A percentile compares a stretch with the other conserved stretches of the same genome.
Conservation (phyloP, 2,329 filamentous ascomycete species). For the Exophiala viscosa region DNA sequence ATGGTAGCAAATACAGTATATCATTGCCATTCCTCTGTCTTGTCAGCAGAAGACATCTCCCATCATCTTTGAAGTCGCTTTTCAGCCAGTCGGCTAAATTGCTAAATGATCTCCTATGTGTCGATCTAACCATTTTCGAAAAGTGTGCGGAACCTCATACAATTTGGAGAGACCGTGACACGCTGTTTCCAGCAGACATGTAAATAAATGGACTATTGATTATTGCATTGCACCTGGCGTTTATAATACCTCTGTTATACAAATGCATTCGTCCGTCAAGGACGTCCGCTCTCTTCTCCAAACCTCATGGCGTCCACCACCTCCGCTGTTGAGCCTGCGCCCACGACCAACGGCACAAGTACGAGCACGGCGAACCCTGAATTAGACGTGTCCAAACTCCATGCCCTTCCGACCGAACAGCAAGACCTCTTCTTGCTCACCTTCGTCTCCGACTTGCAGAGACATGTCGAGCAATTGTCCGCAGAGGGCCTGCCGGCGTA, state of each 20-base stretch:
- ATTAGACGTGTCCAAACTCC: constrained; percentile 85
- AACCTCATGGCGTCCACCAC: constrained; percentile 16
- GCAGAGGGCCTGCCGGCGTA: constrained; percentile 79
- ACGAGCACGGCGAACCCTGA: constrained; percentile 43
- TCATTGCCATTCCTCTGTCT: not conserved
- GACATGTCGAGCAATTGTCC: constrained; percentile 71
- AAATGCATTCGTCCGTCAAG: constrained; percentile 15
- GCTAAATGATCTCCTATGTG: not conserved
- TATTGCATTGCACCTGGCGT: not conserved
- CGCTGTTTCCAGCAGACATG: not conserved
- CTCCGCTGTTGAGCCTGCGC: constrained; percentile 10
- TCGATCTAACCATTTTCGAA: not conserved
- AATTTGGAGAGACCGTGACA: not conserved
- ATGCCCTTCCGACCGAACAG: constrained; percentile 85
- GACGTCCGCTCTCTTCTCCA: constrained; percentile 13
- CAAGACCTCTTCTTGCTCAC: constrained; percentile 92
- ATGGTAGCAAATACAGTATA: not conserved
- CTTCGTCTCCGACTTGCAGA: constrained; percentile 76
- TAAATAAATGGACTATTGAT: too few relatives aligned
- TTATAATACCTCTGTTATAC: constrained; percentile 9
- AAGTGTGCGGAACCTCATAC: not conserved
- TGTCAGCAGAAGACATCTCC: too few relatives aligned
- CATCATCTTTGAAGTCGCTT: not conserved
- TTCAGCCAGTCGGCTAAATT: not conserved
- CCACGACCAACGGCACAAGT: constrained; percentile 17